Base-by-base conservation (phyloP, 495 filamentous ascomycete species). In the Penicillium diatomitis region DNA sequence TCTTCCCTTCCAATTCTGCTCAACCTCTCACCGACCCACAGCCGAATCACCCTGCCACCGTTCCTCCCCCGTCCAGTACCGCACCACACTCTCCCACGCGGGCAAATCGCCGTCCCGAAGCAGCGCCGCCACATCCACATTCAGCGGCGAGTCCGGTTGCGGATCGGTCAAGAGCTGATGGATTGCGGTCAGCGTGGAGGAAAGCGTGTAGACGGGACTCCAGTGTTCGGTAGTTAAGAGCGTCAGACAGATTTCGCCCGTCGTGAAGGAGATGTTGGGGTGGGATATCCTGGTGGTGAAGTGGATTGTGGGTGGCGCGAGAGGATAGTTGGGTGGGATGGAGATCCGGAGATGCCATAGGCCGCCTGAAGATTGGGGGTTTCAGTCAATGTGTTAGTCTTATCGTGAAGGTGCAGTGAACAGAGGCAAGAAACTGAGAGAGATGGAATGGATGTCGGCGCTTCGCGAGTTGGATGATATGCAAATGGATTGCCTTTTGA, bases 191-290 rank as follows among this genome's bases (percentile, higher is more conserved):
- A 96, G 66, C 45, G 85, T 88, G 51, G 80, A 75, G 27, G 84
- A 79, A 27, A 96, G 73, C 31, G 84, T 91, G 60, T 92, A 94
- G 32, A 85, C 79, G 32, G 90, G 85, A 52, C 83, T 83, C 92
- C 92, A 98, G 40, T 78, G 76, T 31, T 82, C 79, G 54, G 84
- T 85, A 20, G 74, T 79, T 39, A 98, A 68, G 47, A 98, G 74
- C 52, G 95, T 90, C 8, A 97, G 78, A 58, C 92, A 97, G 63
- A 98, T 92, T 63, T 96, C 87, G 57, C 92, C 92, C 4, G 83
- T 89, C 54, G 73, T 72, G 60, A 88, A 83, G 49, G 76, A 74
- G 28, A 96, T 77, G 68, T 96, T 96, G 7, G 91, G 83, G 67
- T 96, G 90, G 57, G 85, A 89, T 55, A 92, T 81, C 42, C 78